Evolutionary conservation across 306 rosid species (phyloP).

Genomic region (Urtica urens): DNA sequence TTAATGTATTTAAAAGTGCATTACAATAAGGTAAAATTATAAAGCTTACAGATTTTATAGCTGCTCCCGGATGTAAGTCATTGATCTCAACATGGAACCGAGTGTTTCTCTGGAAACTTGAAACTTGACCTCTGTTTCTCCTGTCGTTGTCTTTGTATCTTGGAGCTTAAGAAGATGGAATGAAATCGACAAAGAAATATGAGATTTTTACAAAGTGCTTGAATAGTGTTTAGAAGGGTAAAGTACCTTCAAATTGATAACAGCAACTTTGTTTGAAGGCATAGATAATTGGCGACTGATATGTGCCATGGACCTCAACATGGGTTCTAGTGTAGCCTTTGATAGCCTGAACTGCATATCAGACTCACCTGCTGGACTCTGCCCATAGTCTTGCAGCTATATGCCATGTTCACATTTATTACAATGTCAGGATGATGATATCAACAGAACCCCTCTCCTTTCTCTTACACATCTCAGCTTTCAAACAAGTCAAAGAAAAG

Average conservation of each 20-base stretch:
- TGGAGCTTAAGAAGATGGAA: constrained; percentile 48
- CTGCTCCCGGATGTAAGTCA: constrained; percentile 61
- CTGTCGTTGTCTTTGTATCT: constrained; percentile 57
- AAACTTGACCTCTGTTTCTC: constrained; percentile 69
- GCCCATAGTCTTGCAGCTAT: constrained; percentile 67
- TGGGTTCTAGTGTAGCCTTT: constrained; percentile 63
- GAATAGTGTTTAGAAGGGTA: not conserved
- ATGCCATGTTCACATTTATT: constrained; percentile 9
- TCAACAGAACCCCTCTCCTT: constrained; percentile 12
- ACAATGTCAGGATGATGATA: constrained; percentile 17
- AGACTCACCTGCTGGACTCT: constrained; percentile 46
- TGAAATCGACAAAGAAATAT: constrained; percentile 1
- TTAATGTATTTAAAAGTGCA: not conserved
- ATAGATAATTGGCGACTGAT: constrained; percentile 59
- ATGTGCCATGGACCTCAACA: constrained; percentile 64
- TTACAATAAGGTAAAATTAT: constrained; percentile 7
- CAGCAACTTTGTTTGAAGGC: constrained; percentile 64
- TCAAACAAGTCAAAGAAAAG: not conserved
- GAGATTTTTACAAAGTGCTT: not conserved
- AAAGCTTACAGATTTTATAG: constrained; percentile 51
- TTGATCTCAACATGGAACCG: constrained; percentile 58
- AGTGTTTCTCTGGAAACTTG: constrained; percentile 66
- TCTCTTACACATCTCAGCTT: not conserved
- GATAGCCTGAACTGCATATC: constrained; percentile 64
- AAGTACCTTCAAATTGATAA: constrained; percentile 61